Evolutionary conservation across 331 rosid genomes (phyloP).

Genomic region (Quercus lobata): DNA sequence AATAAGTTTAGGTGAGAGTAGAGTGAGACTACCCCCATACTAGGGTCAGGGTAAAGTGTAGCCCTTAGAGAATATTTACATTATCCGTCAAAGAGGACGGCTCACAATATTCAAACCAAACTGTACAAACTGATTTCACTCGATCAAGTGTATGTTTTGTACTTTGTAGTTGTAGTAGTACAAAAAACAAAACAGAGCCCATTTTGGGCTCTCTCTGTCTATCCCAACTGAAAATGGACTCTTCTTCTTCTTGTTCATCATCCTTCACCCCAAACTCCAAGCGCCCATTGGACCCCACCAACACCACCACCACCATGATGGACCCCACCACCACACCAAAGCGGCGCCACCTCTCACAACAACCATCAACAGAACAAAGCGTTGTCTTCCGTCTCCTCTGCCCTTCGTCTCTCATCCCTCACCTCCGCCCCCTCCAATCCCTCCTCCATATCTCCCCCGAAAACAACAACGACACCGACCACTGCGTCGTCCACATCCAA

Average conservation of each 20-base stretch:
- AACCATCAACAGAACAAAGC: conserved; percentile 6
- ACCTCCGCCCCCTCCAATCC: conserved; percentile 29
- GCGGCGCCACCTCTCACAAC: conserved; percentile 31
- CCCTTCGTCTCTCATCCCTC: conserved; percentile 33
- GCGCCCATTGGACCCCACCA: conserved; percentile 26
- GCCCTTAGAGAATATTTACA: too few species aligned
- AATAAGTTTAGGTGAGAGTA: too few species aligned
- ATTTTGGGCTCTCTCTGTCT: neutral
- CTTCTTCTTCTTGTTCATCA: neutral
- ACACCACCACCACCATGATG: neutral
- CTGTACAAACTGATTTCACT: too few species aligned
- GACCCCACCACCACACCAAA: conserved; percentile 13
- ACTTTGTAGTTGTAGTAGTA: too few species aligned
- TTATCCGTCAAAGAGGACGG: too few species aligned
- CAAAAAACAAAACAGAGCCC: too few species aligned
- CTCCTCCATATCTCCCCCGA: conserved; percentile 34
- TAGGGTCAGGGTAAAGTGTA: too few species aligned
- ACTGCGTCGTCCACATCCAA: conserved; percentile 44
- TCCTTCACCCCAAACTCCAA: neutral
- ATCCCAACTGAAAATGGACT: neutral
- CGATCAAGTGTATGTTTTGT: too few species aligned
- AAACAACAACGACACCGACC: conserved; percentile 45
- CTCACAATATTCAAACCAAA: too few species aligned
- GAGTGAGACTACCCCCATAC: too few species aligned
- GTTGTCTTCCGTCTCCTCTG: conserved; percentile 48